Conservation (phyloP, 2,329 filamentous ascomycete genomes). For the Beauveria scarabaeidicola region DNA sequence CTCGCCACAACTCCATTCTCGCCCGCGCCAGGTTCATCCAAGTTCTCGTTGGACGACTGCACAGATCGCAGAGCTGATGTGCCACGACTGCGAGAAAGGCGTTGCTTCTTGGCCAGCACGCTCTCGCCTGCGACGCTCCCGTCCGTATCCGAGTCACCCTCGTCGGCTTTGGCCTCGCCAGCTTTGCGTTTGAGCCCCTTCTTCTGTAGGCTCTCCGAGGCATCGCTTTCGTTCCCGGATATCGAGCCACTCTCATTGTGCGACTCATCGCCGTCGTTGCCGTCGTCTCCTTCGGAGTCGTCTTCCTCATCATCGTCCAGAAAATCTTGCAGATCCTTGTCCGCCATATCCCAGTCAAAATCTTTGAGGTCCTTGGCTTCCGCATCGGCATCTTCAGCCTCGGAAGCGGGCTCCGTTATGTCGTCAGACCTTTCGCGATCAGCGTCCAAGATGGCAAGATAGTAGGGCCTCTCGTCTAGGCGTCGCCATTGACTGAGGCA, state of each 20-base stretch:
- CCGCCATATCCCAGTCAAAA: constrained; percentile 55
- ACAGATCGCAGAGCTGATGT: constrained; percentile 39
- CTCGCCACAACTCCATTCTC: constrained; percentile 9
- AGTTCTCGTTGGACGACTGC: constrained; percentile 30
- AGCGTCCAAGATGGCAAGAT: constrained; percentile 65
- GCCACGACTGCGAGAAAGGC: constrained; percentile 35
- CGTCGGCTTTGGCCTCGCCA: constrained; percentile 20
- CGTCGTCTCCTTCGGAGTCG: constrained; percentile 15
- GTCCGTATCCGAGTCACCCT: constrained; percentile 25
- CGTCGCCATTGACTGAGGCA: constrained; percentile 78
- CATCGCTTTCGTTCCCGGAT: constrained; percentile 22
- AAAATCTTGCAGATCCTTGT: constrained; percentile 71
- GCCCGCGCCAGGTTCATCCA: constrained; percentile 10
- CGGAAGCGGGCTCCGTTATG: constrained; percentile 23
- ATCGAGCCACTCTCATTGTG: neutral
- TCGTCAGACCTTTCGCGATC: constrained; percentile 41
- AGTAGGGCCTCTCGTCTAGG: constrained; percentile 69
- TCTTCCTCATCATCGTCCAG: constrained; percentile 41
- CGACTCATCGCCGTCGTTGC: constrained; percentile 15
- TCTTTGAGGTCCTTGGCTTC: constrained; percentile 39
- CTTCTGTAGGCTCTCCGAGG: constrained; percentile 18
- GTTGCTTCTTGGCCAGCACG: constrained; percentile 42
- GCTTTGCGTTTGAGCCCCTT: constrained; percentile 27
- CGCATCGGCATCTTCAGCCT: constrained; percentile 22
- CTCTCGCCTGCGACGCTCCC: constrained; percentile 27